Conservation (phyloP, 805 yeast genomes). For the Starmerella vitae region DNA sequence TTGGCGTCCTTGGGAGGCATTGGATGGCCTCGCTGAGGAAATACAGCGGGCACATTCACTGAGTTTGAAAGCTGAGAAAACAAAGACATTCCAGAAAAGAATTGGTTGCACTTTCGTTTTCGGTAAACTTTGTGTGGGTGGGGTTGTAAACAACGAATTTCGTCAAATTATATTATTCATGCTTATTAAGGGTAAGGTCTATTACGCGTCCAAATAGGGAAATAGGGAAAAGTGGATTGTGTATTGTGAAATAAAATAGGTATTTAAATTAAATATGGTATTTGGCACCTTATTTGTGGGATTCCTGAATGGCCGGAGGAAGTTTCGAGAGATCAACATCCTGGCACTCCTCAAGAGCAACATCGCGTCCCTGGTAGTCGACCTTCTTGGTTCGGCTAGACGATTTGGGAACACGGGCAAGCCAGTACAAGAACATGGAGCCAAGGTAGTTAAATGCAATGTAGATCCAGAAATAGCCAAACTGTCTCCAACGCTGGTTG, state of each 20-base stretch:
- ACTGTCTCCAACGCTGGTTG: constrained; percentile 47
- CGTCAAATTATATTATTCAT: too few species aligned
- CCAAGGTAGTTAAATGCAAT: constrained; percentile 39
- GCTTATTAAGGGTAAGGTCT: too few species aligned
- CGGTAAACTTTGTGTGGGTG: too few species aligned
- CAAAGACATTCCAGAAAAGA: constrained; percentile 25
- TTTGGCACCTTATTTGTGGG: neutral
- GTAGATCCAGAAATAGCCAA: constrained; percentile 49
- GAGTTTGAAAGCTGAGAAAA: constrained; percentile 35
- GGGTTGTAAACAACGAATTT: too few species aligned
- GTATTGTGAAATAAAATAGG: neutral
- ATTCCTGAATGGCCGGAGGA: constrained; percentile 10
- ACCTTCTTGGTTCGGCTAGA: constrained; percentile 19
- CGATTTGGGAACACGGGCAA: constrained; percentile 24
- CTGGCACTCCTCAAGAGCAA: constrained; percentile 16
- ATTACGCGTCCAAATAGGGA: too few species aligned
- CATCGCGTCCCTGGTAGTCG: constrained; percentile 15
- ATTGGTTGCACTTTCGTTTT: too few species aligned
- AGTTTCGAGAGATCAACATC: constrained; percentile 8
- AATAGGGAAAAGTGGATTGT: too few species aligned
- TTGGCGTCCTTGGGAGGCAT: constrained; percentile 31
- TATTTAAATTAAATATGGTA: too few species aligned
- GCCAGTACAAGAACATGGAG: constrained; percentile 25
- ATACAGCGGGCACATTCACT: constrained; percentile 32
- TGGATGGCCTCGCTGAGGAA: constrained; percentile 29